Percentiles rank a stretch among this genome's conserved stretches.
These are phyloP conservation scores for Chlorella sp. DNA, from an alignment of 139 green algal species.

Conservation along the genomic window DNA sequence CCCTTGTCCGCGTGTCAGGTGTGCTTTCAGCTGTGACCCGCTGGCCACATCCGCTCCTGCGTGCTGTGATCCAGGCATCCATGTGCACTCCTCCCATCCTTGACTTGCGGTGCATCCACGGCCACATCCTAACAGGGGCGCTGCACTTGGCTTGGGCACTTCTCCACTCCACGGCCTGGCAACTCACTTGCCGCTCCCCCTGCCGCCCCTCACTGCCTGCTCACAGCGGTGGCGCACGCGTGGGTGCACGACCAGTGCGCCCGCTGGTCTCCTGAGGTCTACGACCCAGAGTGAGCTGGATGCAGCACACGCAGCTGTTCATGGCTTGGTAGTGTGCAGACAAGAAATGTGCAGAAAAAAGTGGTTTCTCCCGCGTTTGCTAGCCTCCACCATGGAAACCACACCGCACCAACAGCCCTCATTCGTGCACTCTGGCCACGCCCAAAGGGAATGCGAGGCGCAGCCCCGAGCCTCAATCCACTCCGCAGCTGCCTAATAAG, in stretches of 20 bases:
- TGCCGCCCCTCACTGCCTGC: neutral
- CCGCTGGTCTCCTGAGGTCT: slow-evolving; percentile 72
- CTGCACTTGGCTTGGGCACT: neutral
- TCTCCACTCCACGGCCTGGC: neutral
- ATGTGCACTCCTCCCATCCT: too few species aligned
- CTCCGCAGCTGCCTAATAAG: neutral
- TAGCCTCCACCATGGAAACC: too few species aligned
- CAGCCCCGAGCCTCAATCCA: too few species aligned
- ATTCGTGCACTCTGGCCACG: too few species aligned
- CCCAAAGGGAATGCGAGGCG: too few species aligned
- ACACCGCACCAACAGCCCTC: too few species aligned
- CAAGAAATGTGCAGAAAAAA: too few species aligned
- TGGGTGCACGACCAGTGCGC: slow-evolving; percentile 78
- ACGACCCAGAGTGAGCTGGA: slow-evolving; percentile 30
- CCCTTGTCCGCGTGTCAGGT: slow-evolving; percentile 25
- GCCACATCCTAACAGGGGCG: too few species aligned
- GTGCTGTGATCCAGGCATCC: too few species aligned
- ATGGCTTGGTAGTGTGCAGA: too few species aligned
- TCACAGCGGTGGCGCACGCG: slow-evolving; percentile 37
- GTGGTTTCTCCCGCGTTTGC: too few species aligned
- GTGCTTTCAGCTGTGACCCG: neutral
- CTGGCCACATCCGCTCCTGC: neutral
- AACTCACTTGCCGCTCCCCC: neutral
- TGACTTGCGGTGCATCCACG: too few species aligned
- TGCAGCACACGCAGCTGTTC: neutral